Conservation (phyloP, 257 asterid genomes). For the Solanum tacnaense region DNA sequence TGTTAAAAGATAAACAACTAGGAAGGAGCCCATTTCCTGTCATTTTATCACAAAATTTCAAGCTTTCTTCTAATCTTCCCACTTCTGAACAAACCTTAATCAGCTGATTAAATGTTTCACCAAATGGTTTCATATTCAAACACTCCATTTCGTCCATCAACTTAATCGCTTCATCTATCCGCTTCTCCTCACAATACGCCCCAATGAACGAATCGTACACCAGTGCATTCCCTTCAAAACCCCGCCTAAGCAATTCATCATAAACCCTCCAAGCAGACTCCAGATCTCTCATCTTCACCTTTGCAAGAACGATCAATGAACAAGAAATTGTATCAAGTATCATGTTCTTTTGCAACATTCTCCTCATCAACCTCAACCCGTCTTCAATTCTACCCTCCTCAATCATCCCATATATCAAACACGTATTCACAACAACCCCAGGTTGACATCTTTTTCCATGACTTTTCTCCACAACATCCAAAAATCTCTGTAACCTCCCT, state of each 20-base stretch:
- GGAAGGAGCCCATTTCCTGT: conserved; percentile 33
- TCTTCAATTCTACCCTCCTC: conserved; percentile 42
- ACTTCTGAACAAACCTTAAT: conserved; percentile 42
- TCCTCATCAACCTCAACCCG: conserved; percentile 41
- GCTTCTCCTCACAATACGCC: conserved; percentile 41
- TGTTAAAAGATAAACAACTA: conserved; percentile 31
- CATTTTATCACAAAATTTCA: conserved; percentile 50
- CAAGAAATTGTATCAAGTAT: conserved; percentile 48
- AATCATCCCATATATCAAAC: conserved; percentile 54
- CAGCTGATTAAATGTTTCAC: conserved; percentile 40
- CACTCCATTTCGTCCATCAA: conserved; percentile 46
- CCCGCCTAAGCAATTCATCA: conserved; percentile 62
- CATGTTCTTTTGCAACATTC: conserved; percentile 56
- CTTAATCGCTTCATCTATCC: conserved; percentile 38
- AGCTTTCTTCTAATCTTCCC: conserved; percentile 43
- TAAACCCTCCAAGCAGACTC: conserved; percentile 42
- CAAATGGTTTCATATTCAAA: conserved; percentile 37
- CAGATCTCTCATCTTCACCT: conserved; percentile 57
- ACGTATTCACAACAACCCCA: conserved; percentile 46
- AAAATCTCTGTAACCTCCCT: conserved; percentile 45
- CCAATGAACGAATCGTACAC: conserved; percentile 40
- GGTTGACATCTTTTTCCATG: conserved; percentile 65
- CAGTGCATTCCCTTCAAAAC: conserved; percentile 57
- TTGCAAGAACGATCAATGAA: conserved; percentile 53
- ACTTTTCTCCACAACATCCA: conserved; percentile 49